These are phyloP conservation scores for Fraxinus pennsylvanica DNA, from an alignment of 257 asterid genomes.

Conservation along the genomic window DNA sequence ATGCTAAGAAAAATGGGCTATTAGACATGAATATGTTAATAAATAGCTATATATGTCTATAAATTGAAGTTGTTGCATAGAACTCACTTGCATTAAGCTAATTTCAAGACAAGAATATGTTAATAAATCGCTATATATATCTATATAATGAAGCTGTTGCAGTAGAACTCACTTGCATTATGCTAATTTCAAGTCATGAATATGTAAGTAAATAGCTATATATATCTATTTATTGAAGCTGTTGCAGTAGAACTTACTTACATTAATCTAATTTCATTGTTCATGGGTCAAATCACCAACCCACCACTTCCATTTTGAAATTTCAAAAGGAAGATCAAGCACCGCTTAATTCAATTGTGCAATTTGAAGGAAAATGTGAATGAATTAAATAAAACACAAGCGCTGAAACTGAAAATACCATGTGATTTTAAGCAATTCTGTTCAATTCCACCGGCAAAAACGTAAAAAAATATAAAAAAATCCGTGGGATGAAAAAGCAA, in stretches of 20 bases:
- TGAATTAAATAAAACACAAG: constrained; percentile 18
- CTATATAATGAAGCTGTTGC: neutral
- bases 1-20: neutral
- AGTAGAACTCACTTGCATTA: constrained; percentile 28
- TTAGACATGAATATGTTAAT: neutral
- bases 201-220: too few species aligned
- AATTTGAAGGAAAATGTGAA: constrained; percentile 9
- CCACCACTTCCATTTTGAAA: constrained; percentile 17
- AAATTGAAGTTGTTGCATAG: neutral
- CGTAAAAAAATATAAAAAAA: neutral
- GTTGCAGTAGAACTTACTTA: constrained; percentile 27
- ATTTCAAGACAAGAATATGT: neutral
- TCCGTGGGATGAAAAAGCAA: constrained; percentile 17
- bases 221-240: neutral
- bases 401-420: neutral
- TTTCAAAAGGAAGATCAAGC: neutral
- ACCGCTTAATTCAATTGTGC: constrained; percentile 32
- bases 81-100: constrained; percentile 27
- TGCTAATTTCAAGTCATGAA: neutral
- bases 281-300: constrained; percentile 27
- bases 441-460: constrained; percentile 45
- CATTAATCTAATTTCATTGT: constrained; percentile 3
- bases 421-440: constrained; percentile 12
- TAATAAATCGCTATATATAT: too few species aligned
- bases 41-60: neutral